Evolutionary conservation across 345 rosid genomes (phyloP), one percentile per base, ranked within the genome.

Genomic region (Sisymbrium altissimum): DNA sequence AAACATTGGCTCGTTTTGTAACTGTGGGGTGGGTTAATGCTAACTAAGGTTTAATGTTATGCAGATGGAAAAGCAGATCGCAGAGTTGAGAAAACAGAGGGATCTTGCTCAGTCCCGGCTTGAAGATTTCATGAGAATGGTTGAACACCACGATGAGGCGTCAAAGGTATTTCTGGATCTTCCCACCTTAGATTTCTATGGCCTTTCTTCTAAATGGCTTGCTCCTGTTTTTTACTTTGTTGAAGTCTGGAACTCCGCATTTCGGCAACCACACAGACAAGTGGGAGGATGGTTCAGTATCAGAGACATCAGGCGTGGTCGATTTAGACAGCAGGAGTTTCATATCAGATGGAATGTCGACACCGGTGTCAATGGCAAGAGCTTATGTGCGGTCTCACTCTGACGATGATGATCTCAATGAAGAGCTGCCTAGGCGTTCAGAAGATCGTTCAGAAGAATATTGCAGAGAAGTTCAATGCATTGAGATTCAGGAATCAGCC

Each of bases 391-490:
- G 78, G 73, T 79, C 86, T 67, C 44, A 56, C 70, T 80, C 84
- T 66, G 74, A 68, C 13, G 72, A 67, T 25, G 71, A 77, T 56
- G 41, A 69, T 36, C 14, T 69, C 5, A 43, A 64, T 1, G 76
- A 77, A 55, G 80, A 71, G 65, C 46, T 80, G 18, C 85, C 83
- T 52, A 81, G 69, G 60, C 76, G 60, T 56, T 70, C 82, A 9
- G 84, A 76, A 53, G 86, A 82, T 71, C 78, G 23, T 45, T 76
- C 84, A 71, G 95, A 88, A 74, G 97, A 86, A 69, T 85, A 81
- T 84, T 87, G 96, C 86, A 90, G 85, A 80, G 99, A 92, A 80
- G 97, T 92, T 78, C 89, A 82, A 43, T 90, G 98, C 78, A 82
- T 92, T 52, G 94, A 90, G 78, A 80, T 64, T 72, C 91, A 79